Evolutionary conservation across 805 yeast species (phyloP).

Genomic region (Teunomyces lycoperdinae): DNA sequence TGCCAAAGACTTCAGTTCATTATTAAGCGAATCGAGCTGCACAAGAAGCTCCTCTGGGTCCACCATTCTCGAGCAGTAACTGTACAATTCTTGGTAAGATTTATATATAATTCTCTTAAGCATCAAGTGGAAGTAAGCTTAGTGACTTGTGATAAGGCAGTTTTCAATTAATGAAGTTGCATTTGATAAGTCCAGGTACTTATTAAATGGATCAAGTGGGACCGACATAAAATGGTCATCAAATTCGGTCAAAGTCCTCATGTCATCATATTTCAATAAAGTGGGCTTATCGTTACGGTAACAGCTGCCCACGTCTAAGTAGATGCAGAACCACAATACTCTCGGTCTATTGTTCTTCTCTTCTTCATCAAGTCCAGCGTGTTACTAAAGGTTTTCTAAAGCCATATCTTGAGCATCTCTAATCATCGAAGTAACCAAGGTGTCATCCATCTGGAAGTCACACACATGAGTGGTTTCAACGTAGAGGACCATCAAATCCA

Average conservation of each 20-base stretch:
- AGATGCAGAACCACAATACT: constrained; percentile 51
- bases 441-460: constrained; percentile 38
- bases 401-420: constrained; percentile 59
- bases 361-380: constrained; percentile 15
- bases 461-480: constrained; percentile 22
- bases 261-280: constrained; percentile 39
- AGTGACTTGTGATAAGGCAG: constrained; percentile 9
- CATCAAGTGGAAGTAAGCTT: constrained; percentile 11
- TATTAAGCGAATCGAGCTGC: constrained; percentile 15
- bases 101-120: constrained; percentile 21
- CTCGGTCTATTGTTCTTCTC: constrained; percentile 38
- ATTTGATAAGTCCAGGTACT: constrained; percentile 1
- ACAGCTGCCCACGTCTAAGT: constrained; percentile 44
- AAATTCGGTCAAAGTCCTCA: constrained; percentile 22
- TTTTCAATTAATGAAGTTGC: constrained; percentile 5
- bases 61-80: constrained; percentile 12
- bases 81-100: constrained; percentile 23
- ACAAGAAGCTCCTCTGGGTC: constrained; percentile 6
- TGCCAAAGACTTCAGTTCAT: constrained; percentile 17
- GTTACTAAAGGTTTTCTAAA: constrained; percentile 48
- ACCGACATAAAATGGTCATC: constrained; percentile 14
- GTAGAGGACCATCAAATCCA: constrained; percentile 45
- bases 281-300: constrained; percentile 51
- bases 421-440: constrained; percentile 44
- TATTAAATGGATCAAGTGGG: constrained; percentile 9